These are phyloP conservation scores for Tylopilus sp. DNA, from an alignment of 1,284 basidiomycete species.

Conservation along the genomic window DNA sequence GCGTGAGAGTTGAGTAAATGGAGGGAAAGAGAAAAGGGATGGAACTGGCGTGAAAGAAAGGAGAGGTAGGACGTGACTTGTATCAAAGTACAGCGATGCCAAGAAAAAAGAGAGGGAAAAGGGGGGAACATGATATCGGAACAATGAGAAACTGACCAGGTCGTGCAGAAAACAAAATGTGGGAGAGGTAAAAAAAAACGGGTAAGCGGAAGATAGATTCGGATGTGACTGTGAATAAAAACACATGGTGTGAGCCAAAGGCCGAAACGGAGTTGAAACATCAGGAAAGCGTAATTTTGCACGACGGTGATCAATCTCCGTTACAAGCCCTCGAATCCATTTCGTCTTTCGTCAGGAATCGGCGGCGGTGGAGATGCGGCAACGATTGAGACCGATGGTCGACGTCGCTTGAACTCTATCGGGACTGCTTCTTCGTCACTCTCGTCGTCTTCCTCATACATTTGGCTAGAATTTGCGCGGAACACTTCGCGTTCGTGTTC, in stretches of 20 bases:
- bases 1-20: background rate
- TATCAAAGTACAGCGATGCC: slow-evolving; percentile 19
- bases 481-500: slow-evolving; percentile 26
- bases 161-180: slow-evolving; percentile 6
- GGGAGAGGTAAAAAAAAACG: background rate
- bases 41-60: background rate
- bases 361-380: slow-evolving; percentile 28
- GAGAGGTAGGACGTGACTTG: slow-evolving; percentile 7
- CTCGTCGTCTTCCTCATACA: slow-evolving; percentile 36
- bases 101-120: background rate
- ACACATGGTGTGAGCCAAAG: slow-evolving; percentile 11
- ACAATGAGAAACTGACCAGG: background rate
- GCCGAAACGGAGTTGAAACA: slow-evolving; percentile 16
- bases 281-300: slow-evolving; percentile 21
- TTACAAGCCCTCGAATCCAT: slow-evolving; percentile 9
- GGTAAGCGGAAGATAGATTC: background rate
- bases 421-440: slow-evolving; percentile 32
- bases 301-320: slow-evolving; percentile 17
- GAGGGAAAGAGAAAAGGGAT: background rate
- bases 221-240: slow-evolving; percentile 2
- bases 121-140: slow-evolving; percentile 9
- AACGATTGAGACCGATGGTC: slow-evolving; percentile 34
- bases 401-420: slow-evolving; percentile 38
- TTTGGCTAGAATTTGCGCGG: slow-evolving; percentile 31
- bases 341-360: slow-evolving; percentile 13